These are phyloP conservation scores for Coniferiporia weirii DNA, from an alignment of 1,284 basidiomycete genomes.

Conservation along the genomic window DNA sequence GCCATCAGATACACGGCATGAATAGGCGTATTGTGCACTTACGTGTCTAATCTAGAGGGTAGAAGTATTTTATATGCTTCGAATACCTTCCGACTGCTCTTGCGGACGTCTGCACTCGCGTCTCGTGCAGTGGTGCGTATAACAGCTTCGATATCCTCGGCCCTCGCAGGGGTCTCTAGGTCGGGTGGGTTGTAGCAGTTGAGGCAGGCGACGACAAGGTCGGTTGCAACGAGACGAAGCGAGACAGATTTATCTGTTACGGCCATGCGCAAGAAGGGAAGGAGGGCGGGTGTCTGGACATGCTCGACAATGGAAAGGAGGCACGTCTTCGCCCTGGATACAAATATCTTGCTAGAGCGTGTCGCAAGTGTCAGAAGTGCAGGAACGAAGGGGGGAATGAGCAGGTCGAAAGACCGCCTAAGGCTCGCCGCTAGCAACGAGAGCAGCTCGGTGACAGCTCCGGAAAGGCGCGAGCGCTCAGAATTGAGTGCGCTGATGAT, in stretches of 20 bases:
- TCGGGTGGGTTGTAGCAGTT: constrained; percentile 74
- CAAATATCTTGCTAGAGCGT: constrained; percentile 79
- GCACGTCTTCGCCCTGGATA: constrained; percentile 57
- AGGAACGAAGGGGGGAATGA: constrained; percentile 67
- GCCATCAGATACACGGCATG: not conserved
- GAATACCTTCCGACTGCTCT: constrained; percentile 64
- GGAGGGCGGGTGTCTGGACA: constrained; percentile 63
- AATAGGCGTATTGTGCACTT: constrained; percentile 24
- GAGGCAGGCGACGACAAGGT: constrained; percentile 59
- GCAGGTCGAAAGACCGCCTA: constrained; percentile 58
- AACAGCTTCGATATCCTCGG: constrained; percentile 62
- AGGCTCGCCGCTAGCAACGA: constrained; percentile 49
- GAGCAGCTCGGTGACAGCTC: constrained; percentile 63
- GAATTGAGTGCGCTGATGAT: constrained; percentile 63
- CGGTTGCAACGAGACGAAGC: constrained; percentile 58
- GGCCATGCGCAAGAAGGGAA: constrained; percentile 57
- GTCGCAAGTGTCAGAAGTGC: constrained; percentile 62
- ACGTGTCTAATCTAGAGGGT: constrained; percentile 64
- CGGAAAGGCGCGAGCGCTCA: constrained; percentile 75
- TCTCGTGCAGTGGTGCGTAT: constrained; percentile 67
- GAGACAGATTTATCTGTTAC: constrained; percentile 64
- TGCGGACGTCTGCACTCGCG: constrained; percentile 72
- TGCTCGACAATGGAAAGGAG: constrained; percentile 59
- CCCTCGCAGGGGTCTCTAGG: constrained; percentile 59
- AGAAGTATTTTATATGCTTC: constrained; percentile 70